phyloP scores from a whole-genome alignment of 23 red algal species.

The Gracilaria gracilis region DNA sequence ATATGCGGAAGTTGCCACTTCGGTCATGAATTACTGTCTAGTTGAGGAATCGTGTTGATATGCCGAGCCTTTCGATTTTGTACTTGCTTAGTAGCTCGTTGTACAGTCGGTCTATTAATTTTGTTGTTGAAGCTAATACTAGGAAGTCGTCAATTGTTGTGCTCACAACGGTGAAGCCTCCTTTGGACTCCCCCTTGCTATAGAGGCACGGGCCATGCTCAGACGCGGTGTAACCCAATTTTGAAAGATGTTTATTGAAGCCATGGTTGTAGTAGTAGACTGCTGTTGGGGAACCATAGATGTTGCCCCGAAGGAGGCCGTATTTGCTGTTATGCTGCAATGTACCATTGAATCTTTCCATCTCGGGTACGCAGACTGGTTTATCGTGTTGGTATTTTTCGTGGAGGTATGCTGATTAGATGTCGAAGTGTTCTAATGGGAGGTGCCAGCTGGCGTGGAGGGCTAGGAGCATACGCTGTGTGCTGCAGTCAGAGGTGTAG shows the following conservation, averaged over 20 bases:
- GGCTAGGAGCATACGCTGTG: slow-evolving; percentile 7
- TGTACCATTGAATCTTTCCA: background rate
- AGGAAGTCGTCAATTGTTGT: slow-evolving; percentile 18
- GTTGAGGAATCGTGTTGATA: background rate
- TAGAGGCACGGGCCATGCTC: slow-evolving; percentile 2
- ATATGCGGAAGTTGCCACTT: background rate
- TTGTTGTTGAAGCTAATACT: background rate
- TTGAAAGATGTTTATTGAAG: background rate
- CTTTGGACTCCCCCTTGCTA: background rate
- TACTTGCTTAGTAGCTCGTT: background rate
- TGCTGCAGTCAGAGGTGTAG: background rate
- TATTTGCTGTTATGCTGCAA: background rate
- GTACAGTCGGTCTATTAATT: background rate
- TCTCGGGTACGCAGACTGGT: background rate
- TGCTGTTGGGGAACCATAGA: background rate
- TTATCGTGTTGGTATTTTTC: background rate
- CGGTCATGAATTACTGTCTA: background rate
- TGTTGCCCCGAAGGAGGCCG: background rate
- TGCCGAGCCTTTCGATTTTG: background rate
- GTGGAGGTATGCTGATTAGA: background rate
- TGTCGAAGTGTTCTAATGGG: slow-evolving; percentile 23
- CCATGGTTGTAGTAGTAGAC: background rate
- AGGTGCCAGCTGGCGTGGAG: background rate
- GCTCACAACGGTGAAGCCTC: background rate
- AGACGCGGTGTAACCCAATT: background rate